Evolutionary conservation across 2,329 filamentous ascomycete species (phyloP), one percentile per base, ranked within the genome.

Genomic region (Talaromyces atroroseus): DNA sequence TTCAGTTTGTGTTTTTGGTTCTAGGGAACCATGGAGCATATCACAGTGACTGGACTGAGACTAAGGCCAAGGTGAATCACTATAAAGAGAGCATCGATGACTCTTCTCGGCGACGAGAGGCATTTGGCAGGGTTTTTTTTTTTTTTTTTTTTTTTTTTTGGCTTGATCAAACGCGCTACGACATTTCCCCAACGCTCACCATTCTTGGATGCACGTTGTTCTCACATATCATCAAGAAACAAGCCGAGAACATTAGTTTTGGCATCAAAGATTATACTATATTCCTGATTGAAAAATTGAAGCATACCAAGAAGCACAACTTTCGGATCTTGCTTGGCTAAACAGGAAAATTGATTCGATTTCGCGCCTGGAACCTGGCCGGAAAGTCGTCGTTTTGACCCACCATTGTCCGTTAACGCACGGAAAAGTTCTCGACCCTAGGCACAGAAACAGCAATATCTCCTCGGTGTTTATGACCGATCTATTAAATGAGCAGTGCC

Each of bases 1-100:
- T 81, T 61, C 64, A 65, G 3, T 62, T 67, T 1, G 77, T 85
- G 1, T 74, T 85, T 42, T 72, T 82, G 29, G 71, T 84, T 0
- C 65, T 77, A 0, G 81, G 82, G 0, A 85, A 85, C 61, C 81
- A 85, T 62, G 82, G 85, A 62, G 71, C 80, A 0, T 83, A 79
- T 60, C 63, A 67, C 29, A 66, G 64, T 38, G 68, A 52, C 47
- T 72, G 69, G 67, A 18, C 29, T 2, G 59, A 64, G 2, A 65
- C 61, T 6, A 65, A 61, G 36, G 54, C 58, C 10, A 57, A 57
- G 18, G 29, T 72, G 2, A 40, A 54, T 14, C 47, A 58, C n/a
- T 71, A 73, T 52, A 61, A 64, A 6, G 45, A 61, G 6, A 56
- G 63, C 16, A 54, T 69, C 11, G 49, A 55, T 8, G 29, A 64